Base-by-base conservation (phyloP, 2,329 filamentous ascomycete species). In the Trichoderma sp. region DNA sequence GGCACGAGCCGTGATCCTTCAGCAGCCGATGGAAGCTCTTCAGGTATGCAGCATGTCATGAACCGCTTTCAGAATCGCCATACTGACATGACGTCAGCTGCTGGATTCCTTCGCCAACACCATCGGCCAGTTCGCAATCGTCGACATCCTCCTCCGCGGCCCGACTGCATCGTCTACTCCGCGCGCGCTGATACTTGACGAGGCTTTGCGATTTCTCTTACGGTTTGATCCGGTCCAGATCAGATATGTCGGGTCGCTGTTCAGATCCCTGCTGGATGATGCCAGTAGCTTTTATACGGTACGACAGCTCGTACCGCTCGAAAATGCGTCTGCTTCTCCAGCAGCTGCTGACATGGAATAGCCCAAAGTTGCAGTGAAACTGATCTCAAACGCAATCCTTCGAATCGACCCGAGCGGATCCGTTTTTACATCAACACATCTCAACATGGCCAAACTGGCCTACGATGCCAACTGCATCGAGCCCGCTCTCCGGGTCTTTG, bases 381-480 rank as follows among this genome's bases (percentile, higher is more conserved):
- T 79, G 9, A 73, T 85, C 7, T 74, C 81, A 7, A 74, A 74
- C 2, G 88, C 87, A 3, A 82, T 93, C 68, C 77, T 88, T 14
- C 84, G 84, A 62, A 78, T 93, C 64, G 90, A 93, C 69, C 88
- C 89, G 1, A 82, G 83, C 14, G 86, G 84, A 30, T 84, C 84
- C 57, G 84, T 89, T 59, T 86, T 92, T 69, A 92, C 89, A 5
- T 83, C 83, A 5, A 81, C 81, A 30, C 89, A 92, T 70, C 74
- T 89, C 44, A 72, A 77, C 15, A 79, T 91, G 39, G 80, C 83
- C 34, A 84, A 81, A 48, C 74, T 88, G 12, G 89, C 89, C 51
- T 84, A 87, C 73, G 79, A 83, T 60, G 81, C 82, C 39, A 77
- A 84, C 69, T 74, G 74, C 45, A 83, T 86, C 65, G 79, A 81